A percentile compares a stretch with the other conserved stretches of the same genome.
phyloP scores from a whole-genome alignment of 2,329 filamentous ascomycete species.

The Biscogniauxia marginata region DNA sequence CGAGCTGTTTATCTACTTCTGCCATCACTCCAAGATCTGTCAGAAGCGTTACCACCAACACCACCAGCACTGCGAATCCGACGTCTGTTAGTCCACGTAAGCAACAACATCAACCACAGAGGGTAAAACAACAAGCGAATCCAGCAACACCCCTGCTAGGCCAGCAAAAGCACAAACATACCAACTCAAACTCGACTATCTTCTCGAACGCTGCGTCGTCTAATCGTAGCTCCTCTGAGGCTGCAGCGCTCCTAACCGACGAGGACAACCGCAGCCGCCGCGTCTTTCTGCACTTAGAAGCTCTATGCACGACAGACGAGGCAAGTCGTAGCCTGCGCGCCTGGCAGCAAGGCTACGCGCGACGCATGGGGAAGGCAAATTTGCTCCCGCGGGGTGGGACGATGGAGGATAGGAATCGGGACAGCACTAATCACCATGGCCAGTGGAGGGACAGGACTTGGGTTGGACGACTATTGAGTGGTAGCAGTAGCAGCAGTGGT shows the following conservation, averaged over 20 bases:
- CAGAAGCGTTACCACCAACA: neutral
- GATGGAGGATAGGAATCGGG: conserved; percentile 14
- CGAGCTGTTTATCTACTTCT: conserved; percentile 6
- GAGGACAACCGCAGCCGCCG: conserved; percentile 44
- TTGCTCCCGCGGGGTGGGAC: conserved; percentile 40
- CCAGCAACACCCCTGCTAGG: neutral
- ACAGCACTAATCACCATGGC: neutral
- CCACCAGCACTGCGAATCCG: neutral
- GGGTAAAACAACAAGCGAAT: neutral
- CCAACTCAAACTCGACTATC: neutral
- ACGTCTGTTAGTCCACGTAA: neutral
- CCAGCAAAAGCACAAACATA: neutral
- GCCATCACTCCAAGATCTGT: neutral
- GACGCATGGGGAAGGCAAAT: conserved; percentile 34
- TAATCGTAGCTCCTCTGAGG: neutral
- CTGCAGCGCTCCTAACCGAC: conserved; percentile 25
- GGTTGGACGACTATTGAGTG: conserved; percentile 27
- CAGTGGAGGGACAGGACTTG: conserved; percentile 21
- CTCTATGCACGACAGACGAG: conserved; percentile 46
- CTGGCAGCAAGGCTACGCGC: conserved; percentile 52
- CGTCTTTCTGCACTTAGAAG: conserved; percentile 47
- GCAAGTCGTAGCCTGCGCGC: conserved; percentile 46
- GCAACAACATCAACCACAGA: neutral
- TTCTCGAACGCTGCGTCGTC: neutral
- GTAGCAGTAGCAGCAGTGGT: conserved; percentile 12